Evolutionary conservation across 2,329 filamentous ascomycete species (phyloP).

Genomic region (Botrytis sinoallii): DNA sequence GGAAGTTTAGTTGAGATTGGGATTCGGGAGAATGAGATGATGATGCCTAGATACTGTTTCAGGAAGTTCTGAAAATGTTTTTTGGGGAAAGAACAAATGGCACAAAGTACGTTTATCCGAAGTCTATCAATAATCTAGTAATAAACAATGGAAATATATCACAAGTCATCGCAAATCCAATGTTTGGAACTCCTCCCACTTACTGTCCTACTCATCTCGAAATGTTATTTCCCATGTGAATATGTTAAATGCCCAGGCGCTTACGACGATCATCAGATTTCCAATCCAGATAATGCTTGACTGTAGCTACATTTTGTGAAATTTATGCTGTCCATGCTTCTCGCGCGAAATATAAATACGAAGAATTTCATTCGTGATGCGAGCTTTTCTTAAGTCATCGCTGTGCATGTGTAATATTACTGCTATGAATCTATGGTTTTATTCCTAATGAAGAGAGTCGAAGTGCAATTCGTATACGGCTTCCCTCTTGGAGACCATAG

Average conservation of each 20-base stretch:
- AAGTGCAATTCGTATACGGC: neutral
- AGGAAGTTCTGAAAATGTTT: neutral
- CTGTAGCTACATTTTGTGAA: neutral
- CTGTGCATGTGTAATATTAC: neutral
- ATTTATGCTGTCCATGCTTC: neutral
- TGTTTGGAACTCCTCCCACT: neutral
- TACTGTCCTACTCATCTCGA: neutral
- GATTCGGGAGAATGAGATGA: neutral
- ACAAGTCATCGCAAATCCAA: neutral
- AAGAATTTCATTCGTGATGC: neutral
- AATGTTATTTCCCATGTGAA: neutral
- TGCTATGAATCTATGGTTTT: neutral
- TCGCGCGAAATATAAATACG: neutral
- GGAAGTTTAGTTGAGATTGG: neutral
- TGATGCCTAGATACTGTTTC: neutral
- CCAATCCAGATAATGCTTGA: neutral
- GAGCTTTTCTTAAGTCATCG: neutral
- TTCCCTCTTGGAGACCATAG: neutral
- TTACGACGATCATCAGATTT: accelerated
- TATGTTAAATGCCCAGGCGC: neutral
- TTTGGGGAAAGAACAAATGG: accelerated
- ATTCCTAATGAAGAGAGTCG: neutral
- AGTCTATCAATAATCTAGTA: neutral
- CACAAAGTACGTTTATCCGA: neutral
- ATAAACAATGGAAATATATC: accelerated